phyloP scores from a whole-genome alignment of 2,329 filamentous ascomycete species.

The Tolypocladium amazonense region DNA sequence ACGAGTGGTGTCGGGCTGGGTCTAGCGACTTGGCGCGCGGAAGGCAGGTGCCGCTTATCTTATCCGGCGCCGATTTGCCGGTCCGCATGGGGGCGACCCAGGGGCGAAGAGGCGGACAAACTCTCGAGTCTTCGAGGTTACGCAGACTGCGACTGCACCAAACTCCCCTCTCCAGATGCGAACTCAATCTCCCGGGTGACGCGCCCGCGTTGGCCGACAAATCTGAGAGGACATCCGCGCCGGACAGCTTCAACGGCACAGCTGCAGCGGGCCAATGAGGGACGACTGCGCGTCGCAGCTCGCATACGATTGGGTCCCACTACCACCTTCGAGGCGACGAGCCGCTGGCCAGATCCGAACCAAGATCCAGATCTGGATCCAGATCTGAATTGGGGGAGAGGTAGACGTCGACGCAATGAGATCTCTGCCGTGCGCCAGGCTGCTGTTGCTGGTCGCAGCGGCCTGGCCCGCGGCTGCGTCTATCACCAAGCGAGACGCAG shows the following conservation, averaged over 20 bases:
- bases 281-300: neutral
- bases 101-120: neutral
- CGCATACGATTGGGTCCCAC: neutral
- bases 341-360: neutral
- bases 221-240: neutral
- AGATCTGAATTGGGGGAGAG: neutral
- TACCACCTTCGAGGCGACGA: neutral
- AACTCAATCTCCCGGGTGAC: neutral
- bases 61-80: neutral
- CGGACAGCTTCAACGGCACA: neutral
- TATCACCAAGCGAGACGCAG: conserved; percentile 1
- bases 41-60: neutral
- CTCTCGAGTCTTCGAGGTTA: too few species aligned
- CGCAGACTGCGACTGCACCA: neutral
- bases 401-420: neutral
- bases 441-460: conserved; percentile 1
- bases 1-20: neutral
- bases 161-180: neutral
- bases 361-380: neutral
- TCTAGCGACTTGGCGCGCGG: neutral
- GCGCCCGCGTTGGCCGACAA: neutral
- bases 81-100: too few species aligned
- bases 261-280: neutral
- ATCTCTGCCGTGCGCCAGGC: neutral
- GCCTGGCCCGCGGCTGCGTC: conserved; percentile 1